phyloP scores from a whole-genome alignment of 257 asterid genomes.

The Coffea eugenioides region DNA sequence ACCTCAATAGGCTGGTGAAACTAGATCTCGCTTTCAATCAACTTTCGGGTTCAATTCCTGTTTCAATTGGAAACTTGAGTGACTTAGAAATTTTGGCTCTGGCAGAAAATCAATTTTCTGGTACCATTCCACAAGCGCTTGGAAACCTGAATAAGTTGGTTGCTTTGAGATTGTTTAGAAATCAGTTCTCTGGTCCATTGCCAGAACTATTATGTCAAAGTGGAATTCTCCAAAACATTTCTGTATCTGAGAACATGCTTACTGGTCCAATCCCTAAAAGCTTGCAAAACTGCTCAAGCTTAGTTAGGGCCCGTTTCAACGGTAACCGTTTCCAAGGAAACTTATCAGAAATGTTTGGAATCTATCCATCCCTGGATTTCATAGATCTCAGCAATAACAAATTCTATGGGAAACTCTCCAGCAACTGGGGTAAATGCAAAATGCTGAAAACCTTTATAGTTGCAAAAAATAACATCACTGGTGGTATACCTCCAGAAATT shows the following conservation, averaged over 20 bases:
- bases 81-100: too few species aligned
- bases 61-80: too few species aligned
- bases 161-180: neutral
- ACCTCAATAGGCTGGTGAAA: too few species aligned
- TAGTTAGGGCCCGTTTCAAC: constrained; percentile 23
- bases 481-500: neutral
- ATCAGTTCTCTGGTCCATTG: neutral
- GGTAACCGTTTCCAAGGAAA: constrained; percentile 28
- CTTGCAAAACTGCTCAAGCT: constrained; percentile 30
- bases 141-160: constrained; percentile 15
- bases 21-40: neutral
- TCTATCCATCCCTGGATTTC: constrained; percentile 26
- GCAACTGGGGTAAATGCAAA: constrained; percentile 27
- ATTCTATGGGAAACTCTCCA: constrained; percentile 29
- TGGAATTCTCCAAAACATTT: constrained; percentile 16
- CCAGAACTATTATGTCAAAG: constrained; percentile 18
- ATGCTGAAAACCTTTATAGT: constrained; percentile 21
- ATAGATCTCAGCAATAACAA: constrained; percentile 32
- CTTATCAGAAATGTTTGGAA: constrained; percentile 28
- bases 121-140: constrained; percentile 14
- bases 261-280: constrained; percentile 26
- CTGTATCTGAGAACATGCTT: constrained; percentile 21
- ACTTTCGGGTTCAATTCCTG: neutral
- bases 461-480: constrained; percentile 22
- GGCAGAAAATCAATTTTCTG: neutral